Base-by-base conservation (phyloP, 1,284 basidiomycete species). In the Leccinum subfulvum region DNA sequence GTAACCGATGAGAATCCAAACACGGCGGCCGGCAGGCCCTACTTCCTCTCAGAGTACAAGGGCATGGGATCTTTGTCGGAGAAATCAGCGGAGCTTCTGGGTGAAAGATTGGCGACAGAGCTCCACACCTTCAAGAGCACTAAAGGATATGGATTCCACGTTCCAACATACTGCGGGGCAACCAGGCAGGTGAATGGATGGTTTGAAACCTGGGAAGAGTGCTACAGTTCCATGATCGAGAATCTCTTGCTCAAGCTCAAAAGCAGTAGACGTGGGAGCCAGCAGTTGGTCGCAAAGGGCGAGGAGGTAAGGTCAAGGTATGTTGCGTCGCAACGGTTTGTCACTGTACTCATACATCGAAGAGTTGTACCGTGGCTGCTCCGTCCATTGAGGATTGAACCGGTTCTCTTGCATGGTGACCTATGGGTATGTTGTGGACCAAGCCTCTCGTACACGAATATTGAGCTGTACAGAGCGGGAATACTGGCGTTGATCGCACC, bases 341-440 rank as follows among this genome's bases (percentile, higher is more conserved):
- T 18, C n/a, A n/a, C 16, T 52, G 23, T 55, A 6, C n/a, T 53
- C 51, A 28, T 53, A 73, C 64, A 44, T 52, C 47, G 4, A 72
- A 95, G 93, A 62, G 89, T 90, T 6, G 87, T 95, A 65, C 91
- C 93, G 0, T 82, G 86, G 63, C 78, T 95, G 7, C 81, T 96
- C 47, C 80, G 83, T 9, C 75, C 83, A 0, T 74, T 90, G 41
- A 78, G 80, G 2, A 82, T 94, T 9, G 75, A 86, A 57, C 92
- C 94, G 2, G 91, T 91, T 1, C 82, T 95, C 21, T 76, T 94
- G 4, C 94, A 96, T 69, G 94, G 94, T 3, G 94, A 95, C 75
- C 81, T 95, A 53, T 96, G 94, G 93, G 89, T 89, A 71, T 10
- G 62, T 67, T 21, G 39, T 55, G 37, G 53, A 56, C 56, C 37